Base-by-base conservation (phyloP, 345 rosid genomes). In the Sisymbrium irio region DNA sequence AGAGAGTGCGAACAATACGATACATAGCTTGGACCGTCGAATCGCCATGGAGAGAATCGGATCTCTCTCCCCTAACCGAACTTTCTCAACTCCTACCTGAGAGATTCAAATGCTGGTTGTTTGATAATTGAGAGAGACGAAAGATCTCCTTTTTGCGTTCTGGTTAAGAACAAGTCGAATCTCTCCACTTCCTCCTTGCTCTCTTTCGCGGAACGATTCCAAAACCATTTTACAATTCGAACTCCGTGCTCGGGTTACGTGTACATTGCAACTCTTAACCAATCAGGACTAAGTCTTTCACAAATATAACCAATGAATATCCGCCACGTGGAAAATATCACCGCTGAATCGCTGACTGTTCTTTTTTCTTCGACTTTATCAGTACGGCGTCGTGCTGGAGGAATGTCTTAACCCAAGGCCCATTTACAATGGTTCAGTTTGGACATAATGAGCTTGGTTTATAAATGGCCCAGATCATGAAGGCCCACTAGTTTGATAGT, bases 41-140 rank as follows among this genome's bases (percentile, higher is more conserved):
- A 45, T 78, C 82, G 88, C 89, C 96, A 85, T 90, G 39, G 86
- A 84, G 88, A 84, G 86, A 79, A 10, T 73, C 56, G 8, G 77
- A 81, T 76, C 83, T 82, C 89, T 79, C 83, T 82, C 89, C 78
- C 75, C 72, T 20, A 0, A 30, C 46, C 46, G 33, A 19, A 14
- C 35, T 51, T 32, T 35, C 28, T 66, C 33, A 60, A 18, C 28
- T 68, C 80, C 74, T 36, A 30, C 1, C 67, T 71, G 1, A 22
- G n/a, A 64, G 57, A 42, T 62, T 68, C 35, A 39, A 39, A 13
- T 37, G 25, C 58, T n/a, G 15, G 59, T 3, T 60, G 35, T 36
- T 36, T 15, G 9, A 1, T 27, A 27, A 15, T 5, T 22, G 25
- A 22, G 25, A 11, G 53, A 46, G 14, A 60, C 1, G 61, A 51